Base-by-base conservation (phyloP, 176 grass and related monocot species). In the Lolium perenne region DNA sequence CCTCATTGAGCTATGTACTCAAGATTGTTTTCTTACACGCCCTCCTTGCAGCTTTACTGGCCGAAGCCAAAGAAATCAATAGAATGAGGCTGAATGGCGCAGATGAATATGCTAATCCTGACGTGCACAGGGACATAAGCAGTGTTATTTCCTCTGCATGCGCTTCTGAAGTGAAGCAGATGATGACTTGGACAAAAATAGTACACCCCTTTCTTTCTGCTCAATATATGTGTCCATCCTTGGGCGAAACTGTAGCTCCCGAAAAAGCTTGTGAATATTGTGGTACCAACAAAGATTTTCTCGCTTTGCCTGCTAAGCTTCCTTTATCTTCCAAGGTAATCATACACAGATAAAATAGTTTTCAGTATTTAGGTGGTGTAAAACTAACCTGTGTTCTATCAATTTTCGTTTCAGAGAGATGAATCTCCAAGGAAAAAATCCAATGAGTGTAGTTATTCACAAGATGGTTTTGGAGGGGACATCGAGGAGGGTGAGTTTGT, bases 401-500 rank as follows among this genome's bases (percentile, higher is more conserved):
- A 55, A 10, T 70, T 78, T 86, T 71, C 6, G 32, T 86, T 77
- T 71, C 79, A 90, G 88, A 71, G 21, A 71, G 63, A 47, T 71
- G 72, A 43, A 71, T 63, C 4, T 77, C 21, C 6, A 71, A 76
- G 35, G 61, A 43, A 61, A 17, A 78, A 17, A 2, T 20, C 35
- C 26, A 79, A 73, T 40, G 81, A 25, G 8, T 56, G 55, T 65
- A 53, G 21, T 64, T 58, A 64, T 78, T 57, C 2, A 48, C 64
- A 66, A 0, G 9, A 48, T 18, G 2, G 22, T 62, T 65, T 26
- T 83, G 35, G 78, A 0, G 25, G 0, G 2, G 88, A 86, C 8
- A 56, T 83, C 43, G 88, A 90, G 79, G 88, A 90, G 47, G 89
- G 84, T 38, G 80, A 90, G 74, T 83, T 87, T 65, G 49, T 86